Conservation (phyloP, 805 yeast species). For the Clavispora carvajalis region DNA sequence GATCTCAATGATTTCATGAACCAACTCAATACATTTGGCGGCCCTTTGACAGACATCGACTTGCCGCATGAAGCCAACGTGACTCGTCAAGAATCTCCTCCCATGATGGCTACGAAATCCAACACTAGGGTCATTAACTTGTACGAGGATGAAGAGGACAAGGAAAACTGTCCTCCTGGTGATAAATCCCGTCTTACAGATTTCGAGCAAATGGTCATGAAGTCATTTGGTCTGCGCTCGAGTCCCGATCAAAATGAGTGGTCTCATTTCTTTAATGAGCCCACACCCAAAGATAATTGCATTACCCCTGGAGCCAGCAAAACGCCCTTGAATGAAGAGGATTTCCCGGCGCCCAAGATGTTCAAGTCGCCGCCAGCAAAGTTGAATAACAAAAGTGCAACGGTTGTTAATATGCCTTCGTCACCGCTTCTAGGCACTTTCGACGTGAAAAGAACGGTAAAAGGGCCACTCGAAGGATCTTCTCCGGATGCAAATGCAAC, state of each 20-base stretch:
- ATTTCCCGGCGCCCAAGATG: constrained; percentile 27
- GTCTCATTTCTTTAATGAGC: constrained; percentile 40
- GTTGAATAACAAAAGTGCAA: constrained; percentile 16
- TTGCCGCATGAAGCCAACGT: constrained; percentile 21
- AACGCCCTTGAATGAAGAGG: constrained; percentile 18
- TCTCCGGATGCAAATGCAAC: constrained; percentile 32
- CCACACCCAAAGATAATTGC: constrained; percentile 33
- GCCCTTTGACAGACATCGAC: constrained; percentile 44
- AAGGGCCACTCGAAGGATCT: constrained; percentile 12
- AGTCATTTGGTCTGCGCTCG: constrained; percentile 25
- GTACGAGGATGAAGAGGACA: constrained; percentile 35
- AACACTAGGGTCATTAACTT: constrained; percentile 50
- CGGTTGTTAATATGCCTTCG: constrained; percentile 34
- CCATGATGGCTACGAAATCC: constrained; percentile 50
- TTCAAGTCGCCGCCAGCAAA: constrained; percentile 24
- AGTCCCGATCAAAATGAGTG: constrained; percentile 39
- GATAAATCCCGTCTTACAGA: constrained; percentile 9
- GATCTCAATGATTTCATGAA: constrained; percentile 38
- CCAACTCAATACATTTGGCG: constrained; percentile 34
- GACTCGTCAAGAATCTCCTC: constrained; percentile 32
- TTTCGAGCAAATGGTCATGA: constrained; percentile 22
- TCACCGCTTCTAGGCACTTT: constrained; percentile 28
- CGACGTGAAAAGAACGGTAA: constrained; percentile 10
- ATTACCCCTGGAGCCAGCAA: constrained; percentile 18
- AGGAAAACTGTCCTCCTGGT: constrained; percentile 22